Evolutionary conservation across 352 stramenopile genomes (phyloP).

Genomic region (Globisporangium emineosum): DNA sequence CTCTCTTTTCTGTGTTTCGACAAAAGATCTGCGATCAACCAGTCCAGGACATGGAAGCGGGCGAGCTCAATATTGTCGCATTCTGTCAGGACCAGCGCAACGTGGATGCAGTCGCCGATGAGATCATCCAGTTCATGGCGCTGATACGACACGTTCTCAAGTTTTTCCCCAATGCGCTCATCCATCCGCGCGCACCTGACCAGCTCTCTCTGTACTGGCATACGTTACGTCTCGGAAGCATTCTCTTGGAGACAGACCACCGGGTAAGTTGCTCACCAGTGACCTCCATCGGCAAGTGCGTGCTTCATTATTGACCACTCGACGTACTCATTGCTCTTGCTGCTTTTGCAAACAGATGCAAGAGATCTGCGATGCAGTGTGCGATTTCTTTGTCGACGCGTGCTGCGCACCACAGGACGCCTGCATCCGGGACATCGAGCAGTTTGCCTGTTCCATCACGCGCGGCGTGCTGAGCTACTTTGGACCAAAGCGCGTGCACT

Average conservation of each 20-base stretch:
- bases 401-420: conserved; percentile 35
- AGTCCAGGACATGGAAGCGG: conserved; percentile 12
- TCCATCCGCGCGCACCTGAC: conserved; percentile 19
- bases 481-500: conserved; percentile 39
- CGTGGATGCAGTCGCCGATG: conserved; percentile 35
- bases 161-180: conserved; percentile 40
- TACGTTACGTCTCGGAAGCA: conserved; percentile 36
- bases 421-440: conserved; percentile 29
- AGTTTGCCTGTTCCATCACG: conserved; percentile 39
- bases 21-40: conserved; percentile 43
- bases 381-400: conserved; percentile 55
- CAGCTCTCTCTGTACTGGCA: conserved; percentile 37
- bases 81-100: conserved; percentile 33
- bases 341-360: conserved; percentile 29
- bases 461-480: conserved; percentile 49
- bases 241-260: conserved; percentile 57
- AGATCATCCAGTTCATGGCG: conserved; percentile 54
- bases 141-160: conserved; percentile 36
- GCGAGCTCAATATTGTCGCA: conserved; percentile 28
- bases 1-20: conserved; percentile 33
- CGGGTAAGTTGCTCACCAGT: conserved; percentile 28
- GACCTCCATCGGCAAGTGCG: neutral
- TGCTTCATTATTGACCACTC: neutral
- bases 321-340: too few relatives aligned
- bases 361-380: conserved; percentile 62